phyloP scores from a whole-genome alignment of 257 asterid genomes.

The Haberlea rhodopensis region DNA sequence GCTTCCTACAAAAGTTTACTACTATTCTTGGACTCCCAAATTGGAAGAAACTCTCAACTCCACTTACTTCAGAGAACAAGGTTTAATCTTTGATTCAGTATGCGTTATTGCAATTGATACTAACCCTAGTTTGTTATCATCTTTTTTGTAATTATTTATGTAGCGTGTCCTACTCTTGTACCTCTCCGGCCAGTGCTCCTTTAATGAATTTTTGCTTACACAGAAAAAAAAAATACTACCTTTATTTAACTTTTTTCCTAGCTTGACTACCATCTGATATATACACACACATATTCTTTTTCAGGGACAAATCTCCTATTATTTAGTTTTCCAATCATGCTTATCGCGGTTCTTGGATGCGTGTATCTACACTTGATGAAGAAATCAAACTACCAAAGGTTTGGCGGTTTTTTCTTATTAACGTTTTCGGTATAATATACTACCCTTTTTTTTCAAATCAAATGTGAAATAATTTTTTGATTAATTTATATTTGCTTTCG shows the following conservation, averaged over 20 bases:
- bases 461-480: too few relatives aligned
- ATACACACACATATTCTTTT: background rate
- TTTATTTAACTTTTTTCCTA: too few relatives aligned
- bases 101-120: background rate
- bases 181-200: too few relatives aligned
- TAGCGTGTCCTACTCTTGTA: too few relatives aligned
- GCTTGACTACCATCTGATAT: background rate
- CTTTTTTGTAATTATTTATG: too few relatives aligned
- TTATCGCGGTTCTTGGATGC: conserved; percentile 49
- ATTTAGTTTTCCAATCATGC: conserved; percentile 50
- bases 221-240: too few relatives aligned
- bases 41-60: conserved; percentile 34
- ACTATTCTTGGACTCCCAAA: conserved; percentile 43
- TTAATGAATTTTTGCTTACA: too few relatives aligned
- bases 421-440: too few relatives aligned
- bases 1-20: conserved; percentile 51
- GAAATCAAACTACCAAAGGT: conserved; percentile 40
- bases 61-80: conserved; percentile 57
- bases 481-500: background rate
- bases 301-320: conserved; percentile 58
- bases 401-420: background rate
- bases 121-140: too few relatives aligned
- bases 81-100: conserved; percentile 14
- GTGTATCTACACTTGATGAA: conserved; percentile 46
- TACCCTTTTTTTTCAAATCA: background rate